These are phyloP conservation scores for Chytridium lagenaria DNA, from an alignment of 371 early-diverging fungal genomes.

Conservation along the genomic window DNA sequence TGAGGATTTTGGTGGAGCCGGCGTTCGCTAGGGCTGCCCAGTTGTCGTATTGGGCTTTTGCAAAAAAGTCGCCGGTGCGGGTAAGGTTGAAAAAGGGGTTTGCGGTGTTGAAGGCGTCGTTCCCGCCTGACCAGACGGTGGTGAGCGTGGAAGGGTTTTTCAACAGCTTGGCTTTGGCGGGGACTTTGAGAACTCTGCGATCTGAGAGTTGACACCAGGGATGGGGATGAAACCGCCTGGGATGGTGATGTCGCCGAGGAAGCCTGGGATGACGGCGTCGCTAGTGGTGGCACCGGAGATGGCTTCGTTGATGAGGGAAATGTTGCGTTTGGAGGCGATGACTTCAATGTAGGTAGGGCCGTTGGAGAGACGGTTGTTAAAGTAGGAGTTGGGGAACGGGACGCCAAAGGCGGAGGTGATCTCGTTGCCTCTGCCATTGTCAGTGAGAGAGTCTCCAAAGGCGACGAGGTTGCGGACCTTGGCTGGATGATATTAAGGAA, in stretches of 20 bases:
- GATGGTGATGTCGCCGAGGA: not conserved
- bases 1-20: not conserved
- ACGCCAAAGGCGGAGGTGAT: slow-evolving; percentile 12
- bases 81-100: not conserved
- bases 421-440: not conserved
- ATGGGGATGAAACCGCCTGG: no score
- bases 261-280: slow-evolving; percentile 21
- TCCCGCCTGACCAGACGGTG: not conserved
- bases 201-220: not conserved
- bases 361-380: slow-evolving; percentile 58
- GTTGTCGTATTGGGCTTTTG: not conserved
- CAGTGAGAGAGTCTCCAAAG: slow-evolving; percentile 18
- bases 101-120: slow-evolving; percentile 1
- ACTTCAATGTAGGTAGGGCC: slow-evolving; percentile 66
- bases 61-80: not conserved
- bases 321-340: slow-evolving; percentile 44
- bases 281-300: slow-evolving; percentile 61
- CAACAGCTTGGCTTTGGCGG: not conserved
- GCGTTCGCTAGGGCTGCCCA: slow-evolving; percentile 2
- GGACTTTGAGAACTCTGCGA: not conserved
- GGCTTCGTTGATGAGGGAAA: slow-evolving; percentile 54
- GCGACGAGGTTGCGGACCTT: no score
- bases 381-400: slow-evolving; percentile 45
- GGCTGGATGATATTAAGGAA: no score
- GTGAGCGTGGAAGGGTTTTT: not conserved